A percentile compares a stretch with the other conserved stretches of the same genome.
Conservation (phyloP, 2,329 filamentous ascomycete genomes). For the Periconia macrospinosa region DNA sequence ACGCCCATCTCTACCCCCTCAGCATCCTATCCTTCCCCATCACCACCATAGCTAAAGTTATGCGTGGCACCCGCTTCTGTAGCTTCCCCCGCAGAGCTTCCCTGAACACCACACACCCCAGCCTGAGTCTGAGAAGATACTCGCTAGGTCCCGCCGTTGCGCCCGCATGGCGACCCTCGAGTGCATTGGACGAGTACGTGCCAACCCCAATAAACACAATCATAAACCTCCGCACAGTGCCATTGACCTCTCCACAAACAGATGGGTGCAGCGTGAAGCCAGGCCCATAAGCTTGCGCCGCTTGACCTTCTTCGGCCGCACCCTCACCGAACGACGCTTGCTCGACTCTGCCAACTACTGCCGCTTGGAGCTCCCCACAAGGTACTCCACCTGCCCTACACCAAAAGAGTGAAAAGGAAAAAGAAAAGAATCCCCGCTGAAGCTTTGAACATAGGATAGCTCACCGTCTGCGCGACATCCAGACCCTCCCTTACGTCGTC, state of each 20-base stretch:
- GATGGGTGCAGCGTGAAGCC: slow-evolving; percentile 91
- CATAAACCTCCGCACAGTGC: neutral
- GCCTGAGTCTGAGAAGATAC: slow-evolving; percentile 4
- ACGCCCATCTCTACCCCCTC: too few relatives aligned
- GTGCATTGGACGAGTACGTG: slow-evolving; percentile 61
- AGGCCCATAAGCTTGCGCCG: slow-evolving; percentile 95
- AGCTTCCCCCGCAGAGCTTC: slow-evolving; percentile 12
- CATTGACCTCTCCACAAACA: slow-evolving; percentile 41
- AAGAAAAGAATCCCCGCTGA: slow-evolving; percentile 11
- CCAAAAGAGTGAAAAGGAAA: neutral
- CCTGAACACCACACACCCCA: neutral
- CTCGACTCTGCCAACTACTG: slow-evolving; percentile 98
- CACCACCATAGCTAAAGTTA: neutral
- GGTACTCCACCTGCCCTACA: slow-evolving; percentile 49
- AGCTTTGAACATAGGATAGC: slow-evolving; percentile 64
- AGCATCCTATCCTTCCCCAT: too few relatives aligned
- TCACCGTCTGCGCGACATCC: slow-evolving; percentile 95
- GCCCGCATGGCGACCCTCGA: slow-evolving; percentile 61
- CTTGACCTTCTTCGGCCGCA: slow-evolving; percentile 95
- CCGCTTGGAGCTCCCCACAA: slow-evolving; percentile 86
- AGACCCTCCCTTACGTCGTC: slow-evolving; percentile 91
- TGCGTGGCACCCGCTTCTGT: slow-evolving; percentile 6
- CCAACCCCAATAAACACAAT: slow-evolving; percentile 13
- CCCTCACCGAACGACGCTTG: slow-evolving; percentile 84
- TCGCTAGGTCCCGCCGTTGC: slow-evolving; percentile 39